Evolutionary conservation across 169 alveolate genomes (phyloP).

Genomic region (Eimeria brunetti): DNA sequence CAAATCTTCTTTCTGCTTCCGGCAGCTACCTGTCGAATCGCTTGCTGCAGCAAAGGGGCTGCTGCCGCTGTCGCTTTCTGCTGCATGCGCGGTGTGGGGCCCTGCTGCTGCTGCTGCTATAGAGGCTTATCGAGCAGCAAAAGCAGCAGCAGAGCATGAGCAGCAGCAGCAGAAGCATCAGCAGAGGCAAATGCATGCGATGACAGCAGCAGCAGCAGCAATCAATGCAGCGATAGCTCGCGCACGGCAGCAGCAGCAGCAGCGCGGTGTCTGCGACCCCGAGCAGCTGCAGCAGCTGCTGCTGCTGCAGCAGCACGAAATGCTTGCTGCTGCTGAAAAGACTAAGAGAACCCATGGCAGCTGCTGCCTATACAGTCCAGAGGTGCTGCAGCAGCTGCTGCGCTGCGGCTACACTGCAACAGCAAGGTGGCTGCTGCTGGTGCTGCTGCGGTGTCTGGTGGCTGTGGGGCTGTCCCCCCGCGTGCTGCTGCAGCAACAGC

Average conservation of each 20-base stretch:
- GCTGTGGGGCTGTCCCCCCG: slow-evolving; percentile 56
- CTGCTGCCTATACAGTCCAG: slow-evolving; percentile 60
- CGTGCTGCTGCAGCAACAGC: slow-evolving; percentile 20
- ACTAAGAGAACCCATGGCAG: neutral
- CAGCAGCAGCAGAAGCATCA: slow-evolving; percentile 40
- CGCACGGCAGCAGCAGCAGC: slow-evolving; percentile 31
- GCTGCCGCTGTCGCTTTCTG: neutral
- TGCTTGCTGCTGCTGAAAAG: neutral
- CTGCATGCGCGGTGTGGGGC: slow-evolving; percentile 57
- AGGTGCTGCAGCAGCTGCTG: slow-evolving; percentile 62
- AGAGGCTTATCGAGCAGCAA: neutral
- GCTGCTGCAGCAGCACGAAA: slow-evolving; percentile 50
- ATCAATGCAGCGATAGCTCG: neutral
- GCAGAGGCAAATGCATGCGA: slow-evolving; percentile 44
- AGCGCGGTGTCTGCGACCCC: neutral
- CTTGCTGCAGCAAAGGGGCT: slow-evolving; percentile 30
- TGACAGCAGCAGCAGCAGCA: slow-evolving; percentile 38
- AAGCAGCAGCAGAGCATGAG: slow-evolving; percentile 22
- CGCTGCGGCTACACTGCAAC: slow-evolving; percentile 62
- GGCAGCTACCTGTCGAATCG: slow-evolving; percentile 17
- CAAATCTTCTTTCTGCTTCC: slow-evolving; percentile 34
- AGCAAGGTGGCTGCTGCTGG: slow-evolving; percentile 69
- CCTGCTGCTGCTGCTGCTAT: slow-evolving; percentile 48
- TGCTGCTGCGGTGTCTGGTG: slow-evolving; percentile 69
- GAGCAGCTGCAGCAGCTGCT: slow-evolving; percentile 38